Base-by-base conservation (phyloP, 179 eudicot genomes). In the Drosera spatulata region DNA sequence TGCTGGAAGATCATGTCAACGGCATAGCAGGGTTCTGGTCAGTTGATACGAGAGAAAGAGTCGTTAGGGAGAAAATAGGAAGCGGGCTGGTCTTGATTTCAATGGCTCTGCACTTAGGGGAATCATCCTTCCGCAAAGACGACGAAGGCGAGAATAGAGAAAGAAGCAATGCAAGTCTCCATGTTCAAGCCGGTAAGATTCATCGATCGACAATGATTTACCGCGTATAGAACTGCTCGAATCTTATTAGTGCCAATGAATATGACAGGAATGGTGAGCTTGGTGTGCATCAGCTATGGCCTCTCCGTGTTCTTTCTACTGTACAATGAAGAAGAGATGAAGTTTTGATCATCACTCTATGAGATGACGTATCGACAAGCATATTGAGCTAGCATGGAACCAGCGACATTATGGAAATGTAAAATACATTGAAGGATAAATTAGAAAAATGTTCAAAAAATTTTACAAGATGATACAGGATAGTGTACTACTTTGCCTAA, bases 31-130 rank as follows among this genome's bases (percentile, higher is more conserved):
- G 73, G 47, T 60, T 83, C 53, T 76, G 78, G 83, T 79, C 86
- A 6, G 11, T 79, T 0, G 80, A 86, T 51, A 68, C 79, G 87
- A 73, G 77, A 53, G 75, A 81, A 53, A 80, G 80, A 65, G 69
- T 66, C 33, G 77, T 75, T 1, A 73, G 89, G 58, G 87, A 81
- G 63, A 81, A 62, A 68, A 10, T 86, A 59, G 94, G 94, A 53
- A 73, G 81, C 66, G 81, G 69, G 44, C 56, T 86, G 65, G 85
- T 77, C 12, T 41, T 70, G 47, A 4, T 50, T 13, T 86, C 83
- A 67, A 75, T 81, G 83, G 61, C 71, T 61, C 69, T 80, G 39
- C 79, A 72, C 9, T 50, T 76, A 60, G 59, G 75, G 15, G 73
- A 66, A 14, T 50, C 68, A 7, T 50, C 71, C n/a, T 43, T 45